These are phyloP conservation scores for Durusdinium trenchii DNA, from an alignment of 73 alveolate genomes.

Conservation along the genomic window DNA sequence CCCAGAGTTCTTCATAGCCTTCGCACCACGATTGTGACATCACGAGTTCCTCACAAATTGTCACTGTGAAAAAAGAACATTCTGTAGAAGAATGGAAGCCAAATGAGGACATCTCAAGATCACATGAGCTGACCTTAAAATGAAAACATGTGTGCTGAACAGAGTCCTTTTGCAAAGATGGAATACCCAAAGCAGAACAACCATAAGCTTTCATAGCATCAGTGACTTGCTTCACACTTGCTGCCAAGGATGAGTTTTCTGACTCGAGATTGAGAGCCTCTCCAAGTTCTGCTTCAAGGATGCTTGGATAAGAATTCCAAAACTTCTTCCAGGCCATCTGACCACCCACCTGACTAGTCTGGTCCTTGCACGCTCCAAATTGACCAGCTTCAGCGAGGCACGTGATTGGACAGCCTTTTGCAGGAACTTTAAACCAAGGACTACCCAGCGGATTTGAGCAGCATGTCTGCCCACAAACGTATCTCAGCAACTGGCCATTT, in stretches of 20 bases:
- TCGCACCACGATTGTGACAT: slow-evolving; percentile 10
- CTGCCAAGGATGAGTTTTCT: background rate
- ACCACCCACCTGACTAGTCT: background rate
- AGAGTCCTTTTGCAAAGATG: too few species aligned
- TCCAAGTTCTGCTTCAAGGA: background rate
- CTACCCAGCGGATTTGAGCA: slow-evolving; percentile 19
- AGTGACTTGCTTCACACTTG: background rate
- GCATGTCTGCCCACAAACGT: slow-evolving; percentile 50
- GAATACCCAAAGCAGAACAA: slow-evolving; percentile 18
- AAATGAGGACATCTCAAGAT: too few species aligned
- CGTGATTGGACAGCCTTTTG: slow-evolving; percentile 14
- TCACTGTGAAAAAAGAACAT: too few species aligned
- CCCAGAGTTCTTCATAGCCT: slow-evolving; percentile 10
- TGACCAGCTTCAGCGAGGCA: slow-evolving; percentile 41
- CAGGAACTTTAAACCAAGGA: slow-evolving; percentile 47
- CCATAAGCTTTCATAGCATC: slow-evolving; percentile 22
- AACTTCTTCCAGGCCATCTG: slow-evolving; percentile 12
- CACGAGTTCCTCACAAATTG: slow-evolving; percentile 29
- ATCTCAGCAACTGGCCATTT: background rate
- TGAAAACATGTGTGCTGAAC: too few species aligned
- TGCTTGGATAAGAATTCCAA: slow-evolving; percentile 52
- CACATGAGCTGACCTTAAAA: too few species aligned
- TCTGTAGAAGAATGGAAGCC: too few species aligned
- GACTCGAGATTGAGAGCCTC: background rate
- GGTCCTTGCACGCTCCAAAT: background rate